Evolutionary conservation across 2,329 filamentous ascomycete species (phyloP).

Genomic region (Pseudogymnoascus sp.): DNA sequence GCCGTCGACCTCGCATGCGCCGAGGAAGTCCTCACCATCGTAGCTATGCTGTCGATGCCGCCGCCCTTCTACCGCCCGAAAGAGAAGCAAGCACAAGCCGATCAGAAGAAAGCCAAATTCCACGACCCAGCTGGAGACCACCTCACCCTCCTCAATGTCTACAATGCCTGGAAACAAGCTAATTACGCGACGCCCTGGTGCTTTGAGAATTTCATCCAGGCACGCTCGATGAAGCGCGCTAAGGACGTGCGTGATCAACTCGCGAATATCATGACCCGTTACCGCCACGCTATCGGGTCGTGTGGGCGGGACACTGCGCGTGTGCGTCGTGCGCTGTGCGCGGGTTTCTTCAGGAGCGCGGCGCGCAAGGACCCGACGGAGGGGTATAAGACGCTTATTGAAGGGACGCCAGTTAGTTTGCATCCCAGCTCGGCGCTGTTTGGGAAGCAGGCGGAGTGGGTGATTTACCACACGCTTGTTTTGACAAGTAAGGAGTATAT

Average conservation of each 20-base stretch:
- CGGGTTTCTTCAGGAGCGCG: constrained; percentile 91
- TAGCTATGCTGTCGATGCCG: constrained; percentile 84
- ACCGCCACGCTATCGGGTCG: constrained; percentile 71
- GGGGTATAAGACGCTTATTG: constrained; percentile 94
- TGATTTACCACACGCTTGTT: constrained; percentile 86
- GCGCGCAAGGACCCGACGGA: constrained; percentile 93
- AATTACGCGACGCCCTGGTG: constrained; percentile 85
- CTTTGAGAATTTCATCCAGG: constrained; percentile 96
- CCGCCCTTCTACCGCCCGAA: constrained; percentile 92
- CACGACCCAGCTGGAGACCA: constrained; percentile 93
- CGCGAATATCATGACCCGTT: constrained; percentile 86
- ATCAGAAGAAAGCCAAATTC: constrained; percentile 97
- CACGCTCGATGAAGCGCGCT: constrained; percentile 76
- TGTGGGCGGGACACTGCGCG: constrained; percentile 83
- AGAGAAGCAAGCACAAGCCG: constrained; percentile 92
- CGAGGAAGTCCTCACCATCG: constrained; percentile 89
- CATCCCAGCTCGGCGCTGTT: constrained; percentile 89
- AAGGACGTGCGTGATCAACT: constrained; percentile 91
- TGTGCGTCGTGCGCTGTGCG: constrained; percentile 81
- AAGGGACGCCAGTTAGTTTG: constrained; percentile 89
- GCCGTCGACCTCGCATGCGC: constrained; percentile 83
- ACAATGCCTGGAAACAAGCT: constrained; percentile 89
- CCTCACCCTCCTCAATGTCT: constrained; percentile 89
- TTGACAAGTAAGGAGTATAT: constrained; percentile 97
- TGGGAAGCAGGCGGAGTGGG: constrained; percentile 92